Evolutionary conservation across 208 protist genomes (phyloP), one percentile per base, ranked within the genome.

Genomic region (Leishmania tarentolae): DNA sequence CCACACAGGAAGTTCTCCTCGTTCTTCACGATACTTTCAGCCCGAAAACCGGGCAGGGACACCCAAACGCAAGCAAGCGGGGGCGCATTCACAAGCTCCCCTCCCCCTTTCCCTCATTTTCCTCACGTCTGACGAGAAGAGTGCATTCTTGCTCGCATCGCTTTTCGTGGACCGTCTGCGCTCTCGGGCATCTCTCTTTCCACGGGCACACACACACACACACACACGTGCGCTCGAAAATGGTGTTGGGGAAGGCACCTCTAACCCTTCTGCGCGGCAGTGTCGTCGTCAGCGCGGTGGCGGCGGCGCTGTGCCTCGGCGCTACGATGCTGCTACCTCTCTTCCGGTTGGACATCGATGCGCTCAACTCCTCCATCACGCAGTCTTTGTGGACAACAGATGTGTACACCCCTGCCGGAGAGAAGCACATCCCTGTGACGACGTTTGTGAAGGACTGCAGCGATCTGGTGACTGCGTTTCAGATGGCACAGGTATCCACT

Each of bases 301-400:
- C 70, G 19, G 83, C 81, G 6, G 68, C 66, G 37, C 15, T 74
- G 42, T 79, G 75, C 61, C 17, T 80, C 35, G 24, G 21, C 28
- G 72, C 76, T 37, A 52, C 71, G 35, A 46, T 52, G 28, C 42
- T 52, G 31, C 40, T 80, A 7, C 87, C 87, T 17, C 6, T 90
- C 24, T 87, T 85, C 50, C 13, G 19, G 3, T 71, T 87, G n/a
- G 3, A 40, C 52, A 21, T 81, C 44, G 71, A 75, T 52, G n/a
- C 40, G 28, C 11, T 83, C 35, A 78, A 81, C 50, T 80, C 80
- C 63, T 85, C 84, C 53, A 83, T 90, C 65, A 81, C 76, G 28
- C 87, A 90, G 69, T 78, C 56, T 0, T 72, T 90, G 11, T 90
- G 78, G 73, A 82, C 80, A 52, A 87, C 87, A 4, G 63, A 81